A percentile compares a stretch with the other conserved stretches of the same genome.
Conservation (phyloP, 257 asterid species). For the Ballota nigra region DNA sequence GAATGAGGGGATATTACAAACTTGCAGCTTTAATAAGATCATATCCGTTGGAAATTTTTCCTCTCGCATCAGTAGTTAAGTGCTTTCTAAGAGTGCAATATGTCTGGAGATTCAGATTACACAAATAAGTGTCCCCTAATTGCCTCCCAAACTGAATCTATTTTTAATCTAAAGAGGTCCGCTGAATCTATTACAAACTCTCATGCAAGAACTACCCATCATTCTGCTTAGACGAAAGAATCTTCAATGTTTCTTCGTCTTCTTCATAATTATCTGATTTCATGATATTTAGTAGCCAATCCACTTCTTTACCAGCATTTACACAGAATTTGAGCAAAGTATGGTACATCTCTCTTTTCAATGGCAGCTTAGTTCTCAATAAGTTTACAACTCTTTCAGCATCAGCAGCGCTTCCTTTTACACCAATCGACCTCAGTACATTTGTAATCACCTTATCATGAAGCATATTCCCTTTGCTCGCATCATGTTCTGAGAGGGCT, state of each 20-base stretch:
- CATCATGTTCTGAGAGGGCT: slow-evolving; percentile 40
- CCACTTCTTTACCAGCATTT: slow-evolving; percentile 38
- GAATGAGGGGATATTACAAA: too few relatives aligned
- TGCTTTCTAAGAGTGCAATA: too few relatives aligned
- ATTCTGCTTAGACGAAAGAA: slow-evolving; percentile 31
- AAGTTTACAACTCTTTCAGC: slow-evolving; percentile 27
- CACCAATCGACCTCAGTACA: slow-evolving; percentile 37
- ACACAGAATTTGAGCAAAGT: slow-evolving; percentile 36
- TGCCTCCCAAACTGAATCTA: too few relatives aligned
- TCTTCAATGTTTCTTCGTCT: slow-evolving; percentile 49
- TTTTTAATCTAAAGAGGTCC: too few relatives aligned
- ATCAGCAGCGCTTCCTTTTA: slow-evolving; percentile 42
- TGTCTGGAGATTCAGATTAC: too few relatives aligned
- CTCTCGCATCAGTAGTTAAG: background rate
- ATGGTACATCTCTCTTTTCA: slow-evolving; percentile 43
- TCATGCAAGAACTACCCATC: background rate
- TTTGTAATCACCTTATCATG: slow-evolving; percentile 33
- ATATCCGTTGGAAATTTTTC: background rate
- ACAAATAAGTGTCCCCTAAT: too few relatives aligned
- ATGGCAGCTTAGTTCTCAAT: slow-evolving; percentile 32
- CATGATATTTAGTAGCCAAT: slow-evolving; percentile 36
- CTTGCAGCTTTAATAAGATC: too few relatives aligned
- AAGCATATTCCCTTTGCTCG: slow-evolving; percentile 33
- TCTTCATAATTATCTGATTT: slow-evolving; percentile 42
- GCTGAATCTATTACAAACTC: too few relatives aligned